Percentiles rank a stretch among this genome's conserved stretches.
phyloP scores from a whole-genome alignment of 257 asterid species.

The Anisodus tanguticus region DNA sequence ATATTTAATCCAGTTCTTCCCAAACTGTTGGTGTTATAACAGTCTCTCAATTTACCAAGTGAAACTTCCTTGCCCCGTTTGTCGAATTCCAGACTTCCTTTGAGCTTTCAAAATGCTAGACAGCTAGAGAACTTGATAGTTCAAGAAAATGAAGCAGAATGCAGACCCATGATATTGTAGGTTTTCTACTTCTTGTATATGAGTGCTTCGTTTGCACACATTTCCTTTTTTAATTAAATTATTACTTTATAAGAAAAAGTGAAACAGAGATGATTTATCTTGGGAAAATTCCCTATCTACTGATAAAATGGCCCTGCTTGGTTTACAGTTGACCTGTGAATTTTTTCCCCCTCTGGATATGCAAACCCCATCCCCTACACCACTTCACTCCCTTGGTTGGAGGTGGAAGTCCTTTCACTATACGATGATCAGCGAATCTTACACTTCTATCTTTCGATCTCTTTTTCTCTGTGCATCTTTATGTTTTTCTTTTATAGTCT shows the following conservation, averaged over 20 bases:
- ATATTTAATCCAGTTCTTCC: no score
- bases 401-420: constrained; percentile 17
- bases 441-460: neutral
- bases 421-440: constrained; percentile 17
- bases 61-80: no score
- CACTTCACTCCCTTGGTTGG: neutral
- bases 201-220: no score
- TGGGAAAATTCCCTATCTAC: neutral
- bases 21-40: no score
- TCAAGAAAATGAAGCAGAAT: neutral
- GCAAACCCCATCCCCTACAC: neutral
- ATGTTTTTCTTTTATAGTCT: constrained; percentile 12
- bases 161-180: no score
- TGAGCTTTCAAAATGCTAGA: no score
- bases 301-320: constrained; percentile 13
- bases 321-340: constrained; percentile 13
- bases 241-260: neutral
- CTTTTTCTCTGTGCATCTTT: constrained; percentile 12
- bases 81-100: no score
- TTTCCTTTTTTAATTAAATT: no score
- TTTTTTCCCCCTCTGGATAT: constrained; percentile 4
- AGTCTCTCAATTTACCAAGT: no score
- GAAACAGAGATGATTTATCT: neutral
- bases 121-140: no score
- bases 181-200: no score